Evolutionary conservation across 2,329 filamentous ascomycete genomes (phyloP).

Genomic region (Ampelomyces quisqualis): DNA sequence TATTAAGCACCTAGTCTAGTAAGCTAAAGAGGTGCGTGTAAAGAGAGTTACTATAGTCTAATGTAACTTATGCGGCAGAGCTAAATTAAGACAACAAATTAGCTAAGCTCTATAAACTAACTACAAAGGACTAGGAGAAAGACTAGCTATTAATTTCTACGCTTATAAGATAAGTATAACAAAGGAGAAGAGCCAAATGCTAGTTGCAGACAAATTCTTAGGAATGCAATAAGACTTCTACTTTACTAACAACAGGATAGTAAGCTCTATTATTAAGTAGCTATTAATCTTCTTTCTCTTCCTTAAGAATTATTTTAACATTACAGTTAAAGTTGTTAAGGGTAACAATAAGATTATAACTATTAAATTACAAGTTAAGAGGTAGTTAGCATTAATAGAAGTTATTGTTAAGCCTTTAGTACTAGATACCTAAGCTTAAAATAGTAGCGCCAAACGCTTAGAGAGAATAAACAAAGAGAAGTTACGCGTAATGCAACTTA

Average conservation of each 20-base stretch:
- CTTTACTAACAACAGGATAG: not conserved
- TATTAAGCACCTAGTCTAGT: constrained; percentile 1
- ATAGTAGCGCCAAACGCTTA: constrained; percentile 13
- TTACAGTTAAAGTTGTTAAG: constrained; percentile 9
- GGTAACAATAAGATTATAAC: no score
- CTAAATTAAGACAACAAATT: constrained; percentile 1
- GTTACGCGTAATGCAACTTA: constrained; percentile 3
- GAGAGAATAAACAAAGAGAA: constrained; percentile 10
- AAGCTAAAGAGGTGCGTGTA: constrained; percentile 1
- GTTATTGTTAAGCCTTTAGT: constrained; percentile 10
- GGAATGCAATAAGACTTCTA: not conserved
- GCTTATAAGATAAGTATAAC: constrained; percentile 1
- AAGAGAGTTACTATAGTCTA: not conserved
- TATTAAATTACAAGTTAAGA: constrained; percentile 1
- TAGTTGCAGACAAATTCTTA: not conserved
- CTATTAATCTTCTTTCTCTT: constrained; percentile 1
- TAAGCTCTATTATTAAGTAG: constrained; percentile 2
- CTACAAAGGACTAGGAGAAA: constrained; percentile 1
- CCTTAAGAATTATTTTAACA: constrained; percentile 1
- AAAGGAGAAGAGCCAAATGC: constrained; percentile 2
- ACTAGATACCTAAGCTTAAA: constrained; percentile 11
- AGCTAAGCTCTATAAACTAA: not conserved
- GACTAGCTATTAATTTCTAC: not conserved
- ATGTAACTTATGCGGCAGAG: not conserved
- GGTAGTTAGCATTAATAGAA: not conserved